Conservation (phyloP, 805 yeast genomes). For the Yamadazyma insecticola region DNA sequence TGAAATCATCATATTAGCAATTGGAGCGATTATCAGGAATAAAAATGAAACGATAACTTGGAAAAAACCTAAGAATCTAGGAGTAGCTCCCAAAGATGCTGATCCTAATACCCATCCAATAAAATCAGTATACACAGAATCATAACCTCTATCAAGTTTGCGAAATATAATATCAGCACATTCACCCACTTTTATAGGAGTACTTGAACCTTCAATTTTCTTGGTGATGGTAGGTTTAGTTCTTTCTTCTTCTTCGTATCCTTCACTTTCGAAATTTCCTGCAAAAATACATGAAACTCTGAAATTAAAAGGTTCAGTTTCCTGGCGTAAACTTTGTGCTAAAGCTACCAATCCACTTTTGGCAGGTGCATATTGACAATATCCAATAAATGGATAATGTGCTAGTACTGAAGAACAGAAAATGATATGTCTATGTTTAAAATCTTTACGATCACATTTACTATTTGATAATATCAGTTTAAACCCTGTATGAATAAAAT, state of each 20-base stretch:
- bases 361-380: constrained; percentile 83
- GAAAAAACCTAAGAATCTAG: constrained; percentile 54
- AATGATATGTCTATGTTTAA: constrained; percentile 54
- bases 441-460: constrained; percentile 4
- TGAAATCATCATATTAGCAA: constrained; percentile 48
- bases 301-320: constrained; percentile 61
- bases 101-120: constrained; percentile 79
- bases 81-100: constrained; percentile 63
- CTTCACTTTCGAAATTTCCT: constrained; percentile 89
- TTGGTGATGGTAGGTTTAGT: constrained; percentile 85
- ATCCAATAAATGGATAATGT: constrained; percentile 86
- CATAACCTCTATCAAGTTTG: constrained; percentile 59
- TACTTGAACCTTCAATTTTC: constrained; percentile 79
- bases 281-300: constrained; percentile 75
- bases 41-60: constrained; percentile 34
- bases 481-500: constrained; percentile 61
- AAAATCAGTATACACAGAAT: constrained; percentile 74
- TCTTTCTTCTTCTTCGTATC: constrained; percentile 71
- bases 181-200: constrained; percentile 58
- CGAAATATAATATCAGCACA: constrained; percentile 61
- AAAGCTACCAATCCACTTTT: constrained; percentile 79
- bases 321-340: constrained; percentile 78
- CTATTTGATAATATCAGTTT: constrained; percentile 28
- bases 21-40: constrained; percentile 45
- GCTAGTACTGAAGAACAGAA: constrained; percentile 70